phyloP scores from a whole-genome alignment of 257 asterid species.

The Lithospermum erythrorhizon region DNA sequence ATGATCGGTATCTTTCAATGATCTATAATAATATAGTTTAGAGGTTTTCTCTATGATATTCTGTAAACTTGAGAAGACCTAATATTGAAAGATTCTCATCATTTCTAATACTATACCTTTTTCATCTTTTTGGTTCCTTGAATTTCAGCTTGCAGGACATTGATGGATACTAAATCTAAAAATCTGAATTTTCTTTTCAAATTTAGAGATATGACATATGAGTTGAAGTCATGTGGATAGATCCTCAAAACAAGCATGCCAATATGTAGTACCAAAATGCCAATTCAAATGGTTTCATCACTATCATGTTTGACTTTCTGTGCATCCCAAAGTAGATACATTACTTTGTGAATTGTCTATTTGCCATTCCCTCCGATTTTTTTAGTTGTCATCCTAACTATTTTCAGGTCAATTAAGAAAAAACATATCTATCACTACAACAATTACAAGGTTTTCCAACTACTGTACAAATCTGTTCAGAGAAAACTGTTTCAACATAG shows the following conservation, averaged over 20 bases:
- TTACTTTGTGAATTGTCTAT: too few relatives aligned
- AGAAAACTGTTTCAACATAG: not conserved
- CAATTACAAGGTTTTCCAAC: not conserved
- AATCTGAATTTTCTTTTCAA: not conserved
- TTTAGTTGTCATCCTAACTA: too few relatives aligned
- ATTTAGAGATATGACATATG: too few relatives aligned
- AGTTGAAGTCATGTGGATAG: not conserved
- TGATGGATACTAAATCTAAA: not conserved
- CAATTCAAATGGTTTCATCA: conserved; percentile 2
- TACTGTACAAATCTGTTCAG: not conserved
- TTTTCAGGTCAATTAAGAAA: too few relatives aligned
- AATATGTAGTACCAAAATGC: not conserved
- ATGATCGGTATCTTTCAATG: too few relatives aligned
- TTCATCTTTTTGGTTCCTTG: not conserved
- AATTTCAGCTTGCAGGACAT: not conserved
- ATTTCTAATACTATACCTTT: too few relatives aligned
- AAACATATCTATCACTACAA: too few relatives aligned
- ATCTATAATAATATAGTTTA: too few relatives aligned
- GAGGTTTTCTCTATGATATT: too few relatives aligned
- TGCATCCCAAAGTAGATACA: not conserved
- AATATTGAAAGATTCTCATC: too few relatives aligned
- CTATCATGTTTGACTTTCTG: conserved; percentile 1
- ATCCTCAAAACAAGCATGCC: not conserved
- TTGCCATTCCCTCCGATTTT: too few relatives aligned
- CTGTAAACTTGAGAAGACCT: too few relatives aligned